Percentiles rank a stretch among this genome's conserved stretches.
Conservation (phyloP, 106 monocot species). For the Phalaenopsis aphrodite region DNA sequence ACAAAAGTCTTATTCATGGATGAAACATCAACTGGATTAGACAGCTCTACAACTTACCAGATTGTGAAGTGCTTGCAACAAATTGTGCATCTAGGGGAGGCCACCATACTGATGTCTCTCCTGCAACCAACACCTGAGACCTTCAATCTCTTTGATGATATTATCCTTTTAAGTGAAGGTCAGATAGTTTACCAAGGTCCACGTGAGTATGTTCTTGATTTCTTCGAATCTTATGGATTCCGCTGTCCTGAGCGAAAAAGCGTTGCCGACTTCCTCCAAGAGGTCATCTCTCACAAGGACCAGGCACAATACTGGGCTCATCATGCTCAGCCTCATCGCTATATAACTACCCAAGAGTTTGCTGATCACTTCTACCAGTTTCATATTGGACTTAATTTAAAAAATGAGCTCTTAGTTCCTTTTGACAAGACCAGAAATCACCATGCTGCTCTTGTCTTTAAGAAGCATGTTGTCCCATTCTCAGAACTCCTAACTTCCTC, state of each 20-base stretch:
- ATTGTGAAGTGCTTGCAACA: slow-evolving; percentile 25
- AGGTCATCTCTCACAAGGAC: slow-evolving; percentile 81
- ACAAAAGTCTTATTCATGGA: slow-evolving; percentile 87
- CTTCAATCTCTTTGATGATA: slow-evolving; percentile 79
- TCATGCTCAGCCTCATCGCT: slow-evolving; percentile 24
- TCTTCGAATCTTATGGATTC: slow-evolving; percentile 78
- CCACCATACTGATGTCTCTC: slow-evolving; percentile 63
- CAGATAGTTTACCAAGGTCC: slow-evolving; percentile 77
- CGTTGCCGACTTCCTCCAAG: slow-evolving; percentile 80
- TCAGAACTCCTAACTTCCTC: slow-evolving; percentile 78
- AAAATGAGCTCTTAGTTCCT: slow-evolving; percentile 30
- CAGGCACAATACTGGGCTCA: slow-evolving; percentile 75
- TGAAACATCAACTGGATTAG: slow-evolving; percentile 94
- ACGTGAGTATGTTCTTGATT: slow-evolving; percentile 31
- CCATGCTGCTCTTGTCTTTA: slow-evolving; percentile 50
- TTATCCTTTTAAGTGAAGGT: slow-evolving; percentile 83
- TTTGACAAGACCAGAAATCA: slow-evolving; percentile 38
- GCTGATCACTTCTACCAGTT: slow-evolving; percentile 38
- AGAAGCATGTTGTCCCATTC: slow-evolving; percentile 44
- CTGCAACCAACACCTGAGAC: slow-evolving; percentile 91
- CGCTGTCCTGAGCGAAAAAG: slow-evolving; percentile 88
- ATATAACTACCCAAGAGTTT: slow-evolving; percentile 43
- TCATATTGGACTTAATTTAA: slow-evolving; percentile 35
- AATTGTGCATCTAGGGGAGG: slow-evolving; percentile 66
- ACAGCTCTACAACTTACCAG: slow-evolving; percentile 81